Evolutionary conservation across 1,284 basidiomycete species (phyloP), one percentile per base, ranked within the genome.

Genomic region (Rhodotorula sp.): DNA sequence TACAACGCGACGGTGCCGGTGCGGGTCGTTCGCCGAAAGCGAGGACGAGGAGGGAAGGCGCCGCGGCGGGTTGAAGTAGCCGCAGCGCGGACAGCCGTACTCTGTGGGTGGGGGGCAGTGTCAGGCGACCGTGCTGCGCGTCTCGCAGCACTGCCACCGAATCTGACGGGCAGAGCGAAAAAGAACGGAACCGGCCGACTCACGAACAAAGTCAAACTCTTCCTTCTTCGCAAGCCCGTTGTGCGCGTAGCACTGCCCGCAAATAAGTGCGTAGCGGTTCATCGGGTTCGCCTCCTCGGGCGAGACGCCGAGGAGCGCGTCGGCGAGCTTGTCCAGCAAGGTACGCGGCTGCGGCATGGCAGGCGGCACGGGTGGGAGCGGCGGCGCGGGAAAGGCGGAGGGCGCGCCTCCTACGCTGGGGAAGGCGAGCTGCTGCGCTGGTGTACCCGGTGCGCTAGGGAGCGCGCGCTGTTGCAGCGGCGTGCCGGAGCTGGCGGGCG

Each of bases 141-240:
- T 9, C 9, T 21, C n/a, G 32, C 5, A 15, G 21, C 25, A 27
- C 19, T 34, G 15, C 3, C 7, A 37, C 10, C 9, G 2, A 7
- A 29, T 12, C 27, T 17, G 29, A 53, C 13, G n/a, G n/a, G 32
- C 13, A 6, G 27, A 29, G 34, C 17, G 41, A 3, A 21, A 17
- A 29, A 36, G 50, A 36, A 12, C 22, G 19, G n/a, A 10, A 27
- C 7, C 27, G 17, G n/a, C 25, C 0, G 6, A 88, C 93, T 82
- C 79, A 97, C 95, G 92, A 64, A 92, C 88, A 73, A 92, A 89
- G 78, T 93, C 90, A 88, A 92, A 97, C 81, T 92, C 87, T 71
- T 88, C 89, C 81, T 94, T 91, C 72, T 91, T 90, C 8, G 96
- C 91, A 17, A 99, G 85, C 0, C 96, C 96, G 79, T 99, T 99